These are phyloP conservation scores for Termitomyces sp. DNA, from an alignment of 768 basidiomycete species.

Conservation along the genomic window DNA sequence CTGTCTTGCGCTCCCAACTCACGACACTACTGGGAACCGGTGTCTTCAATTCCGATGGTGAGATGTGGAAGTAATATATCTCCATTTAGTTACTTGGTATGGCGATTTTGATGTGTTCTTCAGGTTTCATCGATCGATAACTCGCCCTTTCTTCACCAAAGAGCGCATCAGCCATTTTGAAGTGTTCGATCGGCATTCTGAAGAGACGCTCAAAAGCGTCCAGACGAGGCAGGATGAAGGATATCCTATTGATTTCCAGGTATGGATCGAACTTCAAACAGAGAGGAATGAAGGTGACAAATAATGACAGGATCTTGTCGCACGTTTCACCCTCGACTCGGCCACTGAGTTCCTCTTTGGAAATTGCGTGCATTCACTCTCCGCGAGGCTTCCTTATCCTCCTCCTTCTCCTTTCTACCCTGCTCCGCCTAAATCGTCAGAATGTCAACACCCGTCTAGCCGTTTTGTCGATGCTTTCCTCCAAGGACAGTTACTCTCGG, in stretches of 20 bases:
- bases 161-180: constrained; percentile 60
- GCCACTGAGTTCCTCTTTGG: constrained; percentile 56
- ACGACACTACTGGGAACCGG: constrained; percentile 44
- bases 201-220: constrained; percentile 38
- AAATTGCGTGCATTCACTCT: constrained; percentile 38
- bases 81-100: background rate
- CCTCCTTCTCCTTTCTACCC: constrained; percentile 18
- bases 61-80: constrained; percentile 55
- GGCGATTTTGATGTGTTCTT: background rate
- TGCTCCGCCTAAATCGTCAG: constrained; percentile 8
- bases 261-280: constrained; percentile 10
- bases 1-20: constrained; percentile 21
- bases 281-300: background rate
- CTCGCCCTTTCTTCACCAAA: constrained; percentile 63
- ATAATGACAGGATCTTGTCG: constrained; percentile 38
- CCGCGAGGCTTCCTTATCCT: constrained; percentile 44
- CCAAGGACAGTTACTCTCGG: constrained; percentile 36
- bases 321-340: constrained; percentile 55
- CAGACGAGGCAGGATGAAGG: constrained; percentile 37
- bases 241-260: constrained; percentile 53
- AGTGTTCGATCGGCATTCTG: constrained; percentile 49
- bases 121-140: constrained; percentile 62
- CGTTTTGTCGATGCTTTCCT: constrained; percentile 45
- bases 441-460: constrained; percentile 25
- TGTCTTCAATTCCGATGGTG: constrained; percentile 58